Evolutionary conservation across 106 monocot genomes (phyloP).

Genomic region (Dioscorea alata): DNA sequence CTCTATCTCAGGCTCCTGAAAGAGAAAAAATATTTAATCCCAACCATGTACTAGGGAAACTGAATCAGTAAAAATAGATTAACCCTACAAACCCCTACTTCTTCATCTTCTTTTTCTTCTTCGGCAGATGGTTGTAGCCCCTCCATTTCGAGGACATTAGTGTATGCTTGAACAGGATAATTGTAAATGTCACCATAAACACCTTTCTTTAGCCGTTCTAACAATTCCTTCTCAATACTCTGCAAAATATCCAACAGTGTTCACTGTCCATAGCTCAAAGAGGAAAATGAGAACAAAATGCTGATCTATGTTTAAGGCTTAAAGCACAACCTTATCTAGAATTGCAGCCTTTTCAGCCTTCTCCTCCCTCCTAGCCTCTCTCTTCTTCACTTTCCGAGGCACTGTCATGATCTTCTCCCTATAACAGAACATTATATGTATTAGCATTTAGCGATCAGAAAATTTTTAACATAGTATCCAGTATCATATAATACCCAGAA

Average conservation of each 20-base stretch:
- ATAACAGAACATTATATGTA: not conserved
- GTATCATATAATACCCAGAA: no score
- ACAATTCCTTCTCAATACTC: constrained; percentile 82
- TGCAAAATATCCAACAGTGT: constrained; percentile 26
- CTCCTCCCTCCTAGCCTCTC: constrained; percentile 82
- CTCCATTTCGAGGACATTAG: constrained; percentile 65
- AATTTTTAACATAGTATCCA: not conserved
- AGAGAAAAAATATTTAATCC: not conserved
- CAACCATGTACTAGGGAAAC: not conserved
- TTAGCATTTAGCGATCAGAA: not conserved
- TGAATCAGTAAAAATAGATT: not conserved
- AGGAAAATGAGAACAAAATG: not conserved
- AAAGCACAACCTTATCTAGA: constrained; percentile 65
- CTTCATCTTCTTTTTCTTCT: constrained; percentile 63
- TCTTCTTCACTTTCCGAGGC: constrained; percentile 80
- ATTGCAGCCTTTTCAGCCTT: constrained; percentile 89
- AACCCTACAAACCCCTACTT: constrained; percentile 21
- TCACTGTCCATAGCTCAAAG: not conserved
- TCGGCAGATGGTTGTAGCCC: constrained; percentile 30
- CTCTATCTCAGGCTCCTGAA: constrained; percentile 74
- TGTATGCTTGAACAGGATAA: constrained; percentile 51
- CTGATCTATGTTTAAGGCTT: not conserved
- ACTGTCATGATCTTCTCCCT: constrained; percentile 95
- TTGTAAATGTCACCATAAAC: constrained; percentile 92
- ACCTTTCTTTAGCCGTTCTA: constrained; percentile 79